Base-by-base conservation (phyloP, 2,329 filamentous ascomycete genomes). In the Coniochaeta sp. region DNA sequence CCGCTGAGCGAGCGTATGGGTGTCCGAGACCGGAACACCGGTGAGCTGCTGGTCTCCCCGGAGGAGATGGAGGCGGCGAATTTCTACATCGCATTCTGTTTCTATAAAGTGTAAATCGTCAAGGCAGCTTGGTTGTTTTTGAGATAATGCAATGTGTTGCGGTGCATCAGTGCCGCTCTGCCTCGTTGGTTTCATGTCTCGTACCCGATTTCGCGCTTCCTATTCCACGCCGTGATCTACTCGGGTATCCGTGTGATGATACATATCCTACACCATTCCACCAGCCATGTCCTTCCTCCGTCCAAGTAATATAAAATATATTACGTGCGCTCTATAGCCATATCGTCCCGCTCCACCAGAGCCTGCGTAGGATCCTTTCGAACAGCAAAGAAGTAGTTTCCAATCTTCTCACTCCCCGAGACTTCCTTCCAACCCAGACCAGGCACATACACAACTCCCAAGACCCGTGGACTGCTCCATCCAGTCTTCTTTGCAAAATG, bases 81-180 rank as follows among this genome's bases (percentile, higher is more conserved):
- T 67, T 96, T 98, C 70, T 98, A 98, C 70, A 85, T 96, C 68
- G 93, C 90, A 1, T 98, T 98, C 70, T 96, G 92, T 77, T 98
- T 98, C 74, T 96, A 97, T 76, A 96, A 97, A 79, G 91, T 96
- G 10, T 69, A 60, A 61, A 12, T n/a, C 26, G 10, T 24, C 19
- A 24, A 24, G n/a, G 42, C 5, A 4, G 10, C 12, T 24, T 47
- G 42, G 42, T 7, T 24, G 38, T 9, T 40, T 40, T 40, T 2
- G 38, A 40, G 16, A n/a, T 40, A 19, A n/a, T 19, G 4, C 3
- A 40, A 5, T 3, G 3, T 7, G 16, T n/a, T 5, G 38, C 38
- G 38, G 16, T 40, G 38, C 3, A 40, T n/a, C n/a, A 40, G 2
- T 40, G 38, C 38, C 10, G 17, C 38, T 19, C 16, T 40, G 17